These are phyloP conservation scores for Nannizzia gypsea DNA, from an alignment of 2,329 filamentous ascomycete genomes.

Conservation along the genomic window DNA sequence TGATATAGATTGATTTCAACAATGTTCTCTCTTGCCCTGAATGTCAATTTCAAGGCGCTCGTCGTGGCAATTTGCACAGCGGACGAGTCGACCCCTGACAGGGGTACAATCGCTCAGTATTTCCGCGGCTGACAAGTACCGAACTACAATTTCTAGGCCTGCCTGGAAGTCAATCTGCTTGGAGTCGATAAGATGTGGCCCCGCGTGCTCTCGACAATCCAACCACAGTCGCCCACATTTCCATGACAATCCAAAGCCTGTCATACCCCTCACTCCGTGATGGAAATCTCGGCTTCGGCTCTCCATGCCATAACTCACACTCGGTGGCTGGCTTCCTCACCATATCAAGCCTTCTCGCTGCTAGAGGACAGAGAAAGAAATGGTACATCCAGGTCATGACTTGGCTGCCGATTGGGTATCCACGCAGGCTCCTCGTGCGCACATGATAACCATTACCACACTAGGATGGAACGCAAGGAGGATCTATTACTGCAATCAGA, in stretches of 20 bases:
- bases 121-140: not conserved
- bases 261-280: not conserved
- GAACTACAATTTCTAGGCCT: not conserved
- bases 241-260: not conserved
- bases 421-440: not conserved
- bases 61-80: not conserved
- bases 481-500: constrained; percentile 2
- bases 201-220: not conserved
- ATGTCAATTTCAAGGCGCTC: not conserved
- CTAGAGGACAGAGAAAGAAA: not conserved
- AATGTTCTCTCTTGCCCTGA: not conserved
- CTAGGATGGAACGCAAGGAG: not conserved
- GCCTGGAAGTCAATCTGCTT: not conserved
- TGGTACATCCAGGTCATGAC: not conserved
- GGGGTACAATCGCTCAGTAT: not conserved
- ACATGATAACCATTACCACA: constrained; percentile 2
- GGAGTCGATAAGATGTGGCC: not conserved
- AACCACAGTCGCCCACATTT: constrained; percentile 3
- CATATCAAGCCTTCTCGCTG: not conserved
- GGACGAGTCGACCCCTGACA: not conserved
- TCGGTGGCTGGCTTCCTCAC: not conserved
- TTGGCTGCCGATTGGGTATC: constrained; percentile 3
- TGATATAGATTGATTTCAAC: not conserved
- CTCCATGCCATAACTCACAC: not conserved
- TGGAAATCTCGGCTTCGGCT: not conserved